Evolutionary conservation across 2,329 filamentous ascomycete genomes (phyloP).

Genomic region (Nothopassalora personata): DNA sequence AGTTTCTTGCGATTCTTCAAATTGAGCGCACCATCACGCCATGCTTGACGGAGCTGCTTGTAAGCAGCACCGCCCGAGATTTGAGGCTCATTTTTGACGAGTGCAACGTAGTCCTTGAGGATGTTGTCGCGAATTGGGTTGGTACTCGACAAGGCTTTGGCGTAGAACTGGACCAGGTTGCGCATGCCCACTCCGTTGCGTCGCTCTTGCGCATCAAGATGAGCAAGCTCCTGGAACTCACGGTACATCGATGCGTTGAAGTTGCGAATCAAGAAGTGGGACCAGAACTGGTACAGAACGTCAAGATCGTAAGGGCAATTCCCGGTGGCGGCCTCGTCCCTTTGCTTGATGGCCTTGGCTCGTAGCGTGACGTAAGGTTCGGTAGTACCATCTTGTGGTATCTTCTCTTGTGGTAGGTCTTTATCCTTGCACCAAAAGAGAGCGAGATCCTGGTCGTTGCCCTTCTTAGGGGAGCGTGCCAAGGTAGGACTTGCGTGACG

Average conservation of each 20-base stretch:
- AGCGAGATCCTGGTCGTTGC: constrained; percentile 18
- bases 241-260: constrained; percentile 72
- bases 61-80: constrained; percentile 43
- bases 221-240: constrained; percentile 64
- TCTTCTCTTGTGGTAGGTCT: constrained; percentile 38
- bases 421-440: constrained; percentile 50
- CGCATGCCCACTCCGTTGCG: constrained; percentile 53
- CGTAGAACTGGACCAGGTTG: constrained; percentile 62
- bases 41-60: constrained; percentile 48
- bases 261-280: constrained; percentile 64
- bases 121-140: constrained; percentile 50
- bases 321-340: constrained; percentile 40
- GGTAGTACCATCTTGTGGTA: constrained; percentile 42
- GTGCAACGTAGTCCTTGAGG: constrained; percentile 50
- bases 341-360: constrained; percentile 47
- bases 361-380: constrained; percentile 48
- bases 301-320: constrained; percentile 55
- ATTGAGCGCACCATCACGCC: constrained; percentile 51
- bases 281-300: constrained; percentile 69
- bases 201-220: constrained; percentile 56
- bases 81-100: constrained; percentile 47
- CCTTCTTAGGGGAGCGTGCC: constrained; percentile 16
- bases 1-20: constrained; percentile 55
- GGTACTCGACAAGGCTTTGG: constrained; percentile 49
- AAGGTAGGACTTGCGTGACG: constrained; percentile 18